phyloP scores from a whole-genome alignment of 176 grass and related monocot genomes.

The Bothriochloa decipiens region DNA sequence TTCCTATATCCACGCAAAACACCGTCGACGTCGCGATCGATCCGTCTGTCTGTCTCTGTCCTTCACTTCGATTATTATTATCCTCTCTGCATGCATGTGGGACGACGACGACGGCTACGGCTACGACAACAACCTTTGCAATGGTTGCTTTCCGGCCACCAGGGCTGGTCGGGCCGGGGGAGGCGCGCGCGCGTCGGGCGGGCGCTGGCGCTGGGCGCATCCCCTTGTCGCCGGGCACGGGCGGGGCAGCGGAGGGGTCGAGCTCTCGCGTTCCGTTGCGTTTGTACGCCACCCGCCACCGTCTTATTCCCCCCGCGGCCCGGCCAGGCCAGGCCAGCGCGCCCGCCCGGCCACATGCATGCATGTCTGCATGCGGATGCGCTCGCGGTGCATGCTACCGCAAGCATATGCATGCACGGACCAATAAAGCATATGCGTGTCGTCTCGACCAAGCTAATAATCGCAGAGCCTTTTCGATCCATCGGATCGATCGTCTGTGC shows the following conservation, averaged over 20 bases:
- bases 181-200: background rate
- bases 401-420: background rate
- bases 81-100: background rate
- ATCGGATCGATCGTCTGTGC: background rate
- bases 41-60: background rate
- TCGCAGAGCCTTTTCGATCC: background rate
- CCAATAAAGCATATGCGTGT: background rate
- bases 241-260: constrained; percentile 15
- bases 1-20: no score
- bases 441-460: background rate
- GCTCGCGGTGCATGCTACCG: background rate
- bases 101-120: background rate
- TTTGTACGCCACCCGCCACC: constrained; percentile 47
- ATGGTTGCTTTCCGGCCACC: constrained; percentile 30
- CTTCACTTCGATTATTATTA: background rate
- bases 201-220: constrained; percentile 27
- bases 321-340: no score
- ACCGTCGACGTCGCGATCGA: background rate
- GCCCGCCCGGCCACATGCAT: no score
- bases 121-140: background rate
- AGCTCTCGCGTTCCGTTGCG: constrained; percentile 43
- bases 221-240: constrained; percentile 37
- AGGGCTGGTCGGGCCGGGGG: no score
- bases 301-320: constrained; percentile 29
- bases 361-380: no score